Conservation (phyloP, 331 rosid genomes). For the Saraca asoca region DNA sequence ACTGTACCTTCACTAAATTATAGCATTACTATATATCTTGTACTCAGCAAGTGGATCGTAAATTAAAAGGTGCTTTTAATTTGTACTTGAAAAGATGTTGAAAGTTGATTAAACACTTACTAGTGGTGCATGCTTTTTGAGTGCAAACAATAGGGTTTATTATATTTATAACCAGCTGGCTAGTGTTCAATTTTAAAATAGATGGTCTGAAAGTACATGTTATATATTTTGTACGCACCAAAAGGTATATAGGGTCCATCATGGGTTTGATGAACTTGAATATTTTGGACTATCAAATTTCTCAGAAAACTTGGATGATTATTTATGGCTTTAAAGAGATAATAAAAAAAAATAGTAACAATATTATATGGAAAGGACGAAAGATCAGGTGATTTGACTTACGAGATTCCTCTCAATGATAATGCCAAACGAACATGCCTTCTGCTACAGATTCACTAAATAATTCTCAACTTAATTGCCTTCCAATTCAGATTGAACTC, state of each 20-base stretch:
- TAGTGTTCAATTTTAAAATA: conserved; percentile 3
- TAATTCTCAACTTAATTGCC: conserved; percentile 36
- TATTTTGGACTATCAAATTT: conserved; percentile 28
- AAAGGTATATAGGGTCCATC: conserved; percentile 2
- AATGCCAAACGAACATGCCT: conserved; percentile 51
- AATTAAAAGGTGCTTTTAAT: neutral
- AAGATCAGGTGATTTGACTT: conserved; percentile 24
- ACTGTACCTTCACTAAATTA: conserved; percentile 21
- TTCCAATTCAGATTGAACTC: no score
- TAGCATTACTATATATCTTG: neutral
- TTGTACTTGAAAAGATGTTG: conserved; percentile 16
- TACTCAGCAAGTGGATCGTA: conserved; percentile 24
- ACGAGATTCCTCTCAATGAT: conserved; percentile 54
- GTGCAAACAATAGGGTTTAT: conserved; percentile 29
- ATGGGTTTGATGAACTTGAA: neutral
- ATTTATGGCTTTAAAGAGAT: neutral
- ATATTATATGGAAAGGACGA: conserved; percentile 32
- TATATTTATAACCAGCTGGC: neutral
- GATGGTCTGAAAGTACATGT: neutral
- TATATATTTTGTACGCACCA: conserved; percentile 16
- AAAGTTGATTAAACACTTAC: conserved; percentile 31
- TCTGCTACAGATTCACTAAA: conserved; percentile 25
- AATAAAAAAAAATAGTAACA: neutral
- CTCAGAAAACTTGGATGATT: neutral
- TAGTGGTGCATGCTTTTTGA: conserved; percentile 37